A percentile compares a stretch with the other conserved stretches of the same genome.
These are phyloP conservation scores for Ganoderma resinaceum DNA, from an alignment of 1,284 basidiomycete genomes.

Conservation along the genomic window DNA sequence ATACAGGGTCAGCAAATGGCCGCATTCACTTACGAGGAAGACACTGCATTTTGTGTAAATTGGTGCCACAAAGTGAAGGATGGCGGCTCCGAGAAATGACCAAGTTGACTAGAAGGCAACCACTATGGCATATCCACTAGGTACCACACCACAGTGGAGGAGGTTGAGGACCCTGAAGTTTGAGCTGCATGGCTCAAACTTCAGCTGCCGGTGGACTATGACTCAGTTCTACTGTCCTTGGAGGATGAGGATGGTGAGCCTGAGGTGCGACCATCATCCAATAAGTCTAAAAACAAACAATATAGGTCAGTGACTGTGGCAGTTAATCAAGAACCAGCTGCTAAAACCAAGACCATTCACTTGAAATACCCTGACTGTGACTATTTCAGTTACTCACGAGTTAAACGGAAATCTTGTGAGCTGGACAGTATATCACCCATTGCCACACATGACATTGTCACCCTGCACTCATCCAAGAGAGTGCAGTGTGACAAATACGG, in stretches of 20 bases:
- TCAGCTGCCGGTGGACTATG: background rate
- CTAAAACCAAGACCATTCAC: background rate
- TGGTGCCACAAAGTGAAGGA: background rate
- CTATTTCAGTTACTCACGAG: background rate
- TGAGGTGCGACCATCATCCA: background rate
- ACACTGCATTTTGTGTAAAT: background rate
- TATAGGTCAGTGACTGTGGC: background rate
- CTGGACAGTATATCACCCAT: background rate
- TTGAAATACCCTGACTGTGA: background rate
- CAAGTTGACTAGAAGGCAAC: background rate
- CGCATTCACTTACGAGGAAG: conserved; percentile 8
- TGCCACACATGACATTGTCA: background rate
- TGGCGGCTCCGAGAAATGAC: too few species aligned
- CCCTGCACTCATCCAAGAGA: background rate
- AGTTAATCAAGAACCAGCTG: too few species aligned
- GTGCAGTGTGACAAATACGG: background rate
- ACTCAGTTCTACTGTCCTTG: background rate
- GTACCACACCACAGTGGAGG: background rate
- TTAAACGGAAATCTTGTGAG: background rate
- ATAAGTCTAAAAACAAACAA: background rate
- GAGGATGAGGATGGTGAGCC: background rate
- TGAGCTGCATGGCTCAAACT: background rate
- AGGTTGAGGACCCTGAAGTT: background rate
- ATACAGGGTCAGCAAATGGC: conserved; percentile 10
- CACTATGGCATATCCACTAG: background rate